Evolutionary conservation across 1,139 yeast species (phyloP), one percentile per base, ranked within the genome.

Genomic region (Candida sp.): DNA sequence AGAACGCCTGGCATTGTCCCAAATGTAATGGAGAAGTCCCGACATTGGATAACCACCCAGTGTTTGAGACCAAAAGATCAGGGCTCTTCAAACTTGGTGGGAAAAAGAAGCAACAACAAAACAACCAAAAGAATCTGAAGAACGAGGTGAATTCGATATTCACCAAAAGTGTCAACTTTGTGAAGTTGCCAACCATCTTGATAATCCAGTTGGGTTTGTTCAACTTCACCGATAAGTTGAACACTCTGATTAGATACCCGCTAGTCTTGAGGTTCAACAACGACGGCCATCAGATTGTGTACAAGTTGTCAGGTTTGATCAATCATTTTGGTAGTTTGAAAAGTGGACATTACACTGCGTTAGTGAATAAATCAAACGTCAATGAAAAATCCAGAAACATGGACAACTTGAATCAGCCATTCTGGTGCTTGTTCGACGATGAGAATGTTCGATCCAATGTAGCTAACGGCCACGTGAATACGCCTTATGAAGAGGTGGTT

Each of bases 1-100:
- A 87, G 31, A 86, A 88, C 66, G 88, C 90, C 7, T 88, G 96
- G 96, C 77, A 82, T 54, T 88, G 96, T 69, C 90, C 94, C 2
- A 78, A 78, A 49, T 88, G 96, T 70, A 74, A 79, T 42, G 71
- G 74, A 43, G 65, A 53, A 40, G 53, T 56, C 17, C 60, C 57
- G n/a, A 63, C 63, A 2, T 62, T 73, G 35, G 78, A 74, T 48
- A 62, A 62, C 47, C 78, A 74, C 57, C 78, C 78, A 23, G 77
- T 77, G 22, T 69, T 77, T 59, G 63, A 69, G 22, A 61, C 58
- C 27, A 64, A 64, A 48, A 69, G 63, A 55, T 60, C 69, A 4
- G 77, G 80, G 1, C 65, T 75, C 7, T 75, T 75, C 56, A 67
- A 64, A 47, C 34, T 44, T 27, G 47, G 63, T 73, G 44, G 68